These are phyloP conservation scores for Artemisia tridentata DNA, from an alignment of 129 eudicot species.

Conservation along the genomic window DNA sequence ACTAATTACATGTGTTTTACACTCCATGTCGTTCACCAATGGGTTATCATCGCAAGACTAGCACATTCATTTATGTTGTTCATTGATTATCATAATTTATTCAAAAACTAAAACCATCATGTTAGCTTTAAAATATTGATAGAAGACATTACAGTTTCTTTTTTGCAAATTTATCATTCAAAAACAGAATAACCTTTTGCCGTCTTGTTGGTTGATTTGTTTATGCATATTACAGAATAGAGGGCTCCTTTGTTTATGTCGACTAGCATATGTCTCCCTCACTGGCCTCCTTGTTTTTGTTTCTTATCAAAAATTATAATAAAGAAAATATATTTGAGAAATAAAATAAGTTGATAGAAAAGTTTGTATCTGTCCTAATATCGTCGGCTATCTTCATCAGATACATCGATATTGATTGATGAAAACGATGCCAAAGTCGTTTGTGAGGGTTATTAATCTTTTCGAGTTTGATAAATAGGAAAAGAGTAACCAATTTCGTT, in stretches of 20 bases:
- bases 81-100: too few relatives aligned
- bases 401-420: conserved; percentile 46
- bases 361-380: conserved; percentile 23
- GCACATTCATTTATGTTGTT: too few relatives aligned
- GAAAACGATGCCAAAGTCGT: conserved; percentile 26
- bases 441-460: neutral
- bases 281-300: conserved; percentile 14
- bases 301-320: neutral
- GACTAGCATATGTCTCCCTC: conserved; percentile 30
- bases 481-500: neutral
- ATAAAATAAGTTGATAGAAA: neutral
- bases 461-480: neutral
- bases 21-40: too few relatives aligned
- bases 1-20: too few relatives aligned
- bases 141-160: too few relatives aligned
- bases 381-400: conserved; percentile 35
- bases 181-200: conserved; percentile 20
- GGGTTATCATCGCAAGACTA: too few relatives aligned
- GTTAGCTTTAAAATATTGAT: too few relatives aligned
- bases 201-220: conserved; percentile 30
- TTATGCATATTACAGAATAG: conserved; percentile 3
- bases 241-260: conserved; percentile 33
- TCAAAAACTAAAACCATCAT: too few relatives aligned
- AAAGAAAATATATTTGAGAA: neutral
- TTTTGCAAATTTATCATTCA: neutral